These are phyloP conservation scores for Entomortierella parvispora DNA, from an alignment of 192 early-diverging fungal species.

Conservation along the genomic window DNA sequence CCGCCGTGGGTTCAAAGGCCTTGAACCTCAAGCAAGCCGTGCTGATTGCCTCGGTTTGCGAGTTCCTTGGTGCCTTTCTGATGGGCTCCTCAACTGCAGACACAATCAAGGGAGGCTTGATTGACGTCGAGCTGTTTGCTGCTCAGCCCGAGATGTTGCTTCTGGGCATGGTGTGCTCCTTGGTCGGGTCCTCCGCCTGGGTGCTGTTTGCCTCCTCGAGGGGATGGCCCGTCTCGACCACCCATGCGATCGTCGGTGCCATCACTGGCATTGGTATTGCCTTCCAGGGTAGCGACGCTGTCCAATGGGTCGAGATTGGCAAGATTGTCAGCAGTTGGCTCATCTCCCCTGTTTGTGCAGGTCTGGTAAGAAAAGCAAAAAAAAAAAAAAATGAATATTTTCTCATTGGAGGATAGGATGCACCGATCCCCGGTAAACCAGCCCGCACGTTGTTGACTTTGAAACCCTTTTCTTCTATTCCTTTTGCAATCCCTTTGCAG, in stretches of 20 bases:
- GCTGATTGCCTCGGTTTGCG: slow-evolving; percentile 84
- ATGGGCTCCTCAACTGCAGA: slow-evolving; percentile 77
- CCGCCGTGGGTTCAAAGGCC: slow-evolving; percentile 82
- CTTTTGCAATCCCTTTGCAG: not conserved
- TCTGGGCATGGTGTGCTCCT: slow-evolving; percentile 83
- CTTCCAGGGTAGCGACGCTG: slow-evolving; percentile 68
- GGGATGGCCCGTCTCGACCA: slow-evolving; percentile 85
- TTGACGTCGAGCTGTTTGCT: slow-evolving; percentile 65
- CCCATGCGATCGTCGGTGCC: slow-evolving; percentile 86
- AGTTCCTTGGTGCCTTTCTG: slow-evolving; percentile 81
- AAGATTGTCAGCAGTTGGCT: slow-evolving; percentile 67
- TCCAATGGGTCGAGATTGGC: slow-evolving; percentile 65
- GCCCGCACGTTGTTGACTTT: too few species aligned
- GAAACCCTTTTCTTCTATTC: too few species aligned
- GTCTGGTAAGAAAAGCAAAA: slow-evolving; percentile 51
- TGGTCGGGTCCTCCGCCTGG: slow-evolving; percentile 83
- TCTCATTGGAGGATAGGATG: too few species aligned
- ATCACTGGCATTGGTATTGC: slow-evolving; percentile 81
- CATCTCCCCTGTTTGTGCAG: slow-evolving; percentile 75
- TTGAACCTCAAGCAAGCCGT: slow-evolving; percentile 78
- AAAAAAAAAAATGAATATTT: not conserved
- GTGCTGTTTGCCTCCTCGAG: slow-evolving; percentile 73
- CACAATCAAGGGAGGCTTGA: slow-evolving; percentile 83
- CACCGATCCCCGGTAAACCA: too few species aligned
- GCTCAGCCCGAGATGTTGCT: slow-evolving; percentile 77